Evolutionary conservation across 2,329 filamentous ascomycete species (phyloP), one percentile per base, ranked within the genome.

Genomic region (Paracorniculantispora psalliotae): DNA sequence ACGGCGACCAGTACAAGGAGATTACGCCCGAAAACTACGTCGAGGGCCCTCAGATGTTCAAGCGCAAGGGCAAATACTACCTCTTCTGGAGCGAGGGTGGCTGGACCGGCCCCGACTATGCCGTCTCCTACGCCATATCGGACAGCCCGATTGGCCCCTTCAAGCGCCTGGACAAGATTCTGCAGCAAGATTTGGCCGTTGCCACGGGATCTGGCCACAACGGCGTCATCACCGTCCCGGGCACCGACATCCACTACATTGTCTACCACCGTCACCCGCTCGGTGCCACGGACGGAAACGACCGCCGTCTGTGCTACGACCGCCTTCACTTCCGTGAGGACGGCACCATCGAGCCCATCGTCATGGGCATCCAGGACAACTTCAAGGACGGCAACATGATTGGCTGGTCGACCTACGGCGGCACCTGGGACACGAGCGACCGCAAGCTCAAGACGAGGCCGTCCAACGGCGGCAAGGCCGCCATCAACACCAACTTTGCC

Each of bases 31-130:
- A 72, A 41, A 74, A 73, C 50, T 68, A 69, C 30, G 65, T 68
- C 26, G 70, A 72, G 53, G 70, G 70, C 1, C 63, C 68, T 8
- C 77, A 80, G 61, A 73, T 81, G 57, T 73, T 77, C 63, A 78
- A 78, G 63, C 74, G 73, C 70, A 75, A 67, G 5, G 69, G 66
- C 7, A 74, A 71, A 35, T 80, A 77, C 59, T 80, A 79, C 59
- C 69, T 79, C n/a, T 72, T 79, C 46, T 77, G 77, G 44, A 75
- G 76, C 1, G 77, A 80, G 54, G 77, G 77, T 0, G 77, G 77
- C 25, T 80, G 78, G 78, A 72, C 69, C 1, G 77, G 78, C 1
- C 72, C 77, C 8, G 75, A 78, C 65, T 79, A 80, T 63, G 71
- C 73, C 10, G 72, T 79, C 17, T 76, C 76, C 17, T 79, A 79